These are phyloP conservation scores for Leptodermis oblonga DNA, from an alignment of 257 asterid genomes.

Conservation along the genomic window DNA sequence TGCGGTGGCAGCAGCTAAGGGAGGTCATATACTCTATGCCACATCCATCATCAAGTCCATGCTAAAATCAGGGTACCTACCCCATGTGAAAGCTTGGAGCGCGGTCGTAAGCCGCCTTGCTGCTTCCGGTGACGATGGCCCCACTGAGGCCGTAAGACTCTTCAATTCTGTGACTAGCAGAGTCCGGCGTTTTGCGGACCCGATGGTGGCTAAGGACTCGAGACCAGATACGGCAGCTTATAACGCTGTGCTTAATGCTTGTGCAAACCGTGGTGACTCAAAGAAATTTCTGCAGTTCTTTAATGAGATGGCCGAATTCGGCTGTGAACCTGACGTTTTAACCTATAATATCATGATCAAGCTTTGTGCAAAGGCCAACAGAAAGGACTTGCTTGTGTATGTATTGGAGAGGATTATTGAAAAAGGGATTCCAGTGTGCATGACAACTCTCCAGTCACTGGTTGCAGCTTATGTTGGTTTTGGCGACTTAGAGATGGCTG, in stretches of 20 bases:
- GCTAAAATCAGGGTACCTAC: conserved; percentile 86
- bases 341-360: conserved; percentile 88
- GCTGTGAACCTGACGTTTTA: conserved; percentile 70
- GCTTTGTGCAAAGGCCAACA: conserved; percentile 65
- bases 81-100: conserved; percentile 96
- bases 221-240: conserved; percentile 83
- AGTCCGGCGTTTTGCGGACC: conserved; percentile 43
- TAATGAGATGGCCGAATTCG: conserved; percentile 66
- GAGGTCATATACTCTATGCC: conserved; percentile 83
- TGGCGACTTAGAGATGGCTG: conserved; percentile 75
- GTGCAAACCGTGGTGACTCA: conserved; percentile 69
- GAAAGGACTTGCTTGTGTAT: conserved; percentile 79
- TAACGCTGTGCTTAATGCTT: conserved; percentile 88
- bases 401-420: conserved; percentile 75
- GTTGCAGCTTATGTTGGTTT: conserved; percentile 98
- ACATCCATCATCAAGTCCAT: conserved; percentile 76
- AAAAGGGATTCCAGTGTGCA: conserved; percentile 47
- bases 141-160: conserved; percentile 58
- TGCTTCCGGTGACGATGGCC: conserved; percentile 76
- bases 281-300: conserved; percentile 66
- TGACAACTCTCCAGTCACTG: conserved; percentile 82
- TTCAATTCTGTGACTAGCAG: conserved; percentile 50
- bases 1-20: conserved; percentile 85
- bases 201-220: conserved; percentile 48
- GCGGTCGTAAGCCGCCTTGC: conserved; percentile 81